phyloP scores from a whole-genome alignment of 2,329 filamentous ascomycete species.

The Polytolypa hystricis region DNA sequence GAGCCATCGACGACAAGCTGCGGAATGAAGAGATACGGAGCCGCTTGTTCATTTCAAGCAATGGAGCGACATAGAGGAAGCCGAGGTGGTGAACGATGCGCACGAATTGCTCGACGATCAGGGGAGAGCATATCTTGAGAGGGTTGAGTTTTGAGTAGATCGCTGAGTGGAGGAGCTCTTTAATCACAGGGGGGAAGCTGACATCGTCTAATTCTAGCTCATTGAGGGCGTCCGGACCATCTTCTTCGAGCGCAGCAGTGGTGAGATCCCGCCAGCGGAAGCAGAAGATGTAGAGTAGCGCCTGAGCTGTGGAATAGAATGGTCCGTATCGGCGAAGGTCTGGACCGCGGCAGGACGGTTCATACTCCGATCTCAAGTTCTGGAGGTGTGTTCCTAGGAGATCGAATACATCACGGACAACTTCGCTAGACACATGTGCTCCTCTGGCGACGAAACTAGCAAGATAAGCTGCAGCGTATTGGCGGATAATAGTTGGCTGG shows the following conservation, averaged over 20 bases:
- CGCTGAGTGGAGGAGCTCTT: constrained; percentile 61
- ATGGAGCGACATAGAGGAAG: constrained; percentile 79
- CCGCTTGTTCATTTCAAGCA: constrained; percentile 87
- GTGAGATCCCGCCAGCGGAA: constrained; percentile 92
- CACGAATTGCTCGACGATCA: constrained; percentile 85
- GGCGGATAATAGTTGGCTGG: constrained; percentile 60
- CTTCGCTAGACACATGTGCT: constrained; percentile 61
- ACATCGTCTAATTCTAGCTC: constrained; percentile 57
- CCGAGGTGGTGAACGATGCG: constrained; percentile 74
- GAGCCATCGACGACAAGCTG: constrained; percentile 24
- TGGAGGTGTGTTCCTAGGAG: constrained; percentile 70
- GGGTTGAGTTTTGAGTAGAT: constrained; percentile 88
- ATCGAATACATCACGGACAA: constrained; percentile 73
- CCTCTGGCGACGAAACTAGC: constrained; percentile 90
- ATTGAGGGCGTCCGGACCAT: constrained; percentile 43
- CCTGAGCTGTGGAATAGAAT: constrained; percentile 83
- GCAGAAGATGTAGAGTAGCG: constrained; percentile 88
- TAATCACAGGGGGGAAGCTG: constrained; percentile 63
- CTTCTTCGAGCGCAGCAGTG: constrained; percentile 44
- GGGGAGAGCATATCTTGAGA: constrained; percentile 83
- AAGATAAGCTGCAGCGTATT: constrained; percentile 82
- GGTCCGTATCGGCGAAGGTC: constrained; percentile 73
- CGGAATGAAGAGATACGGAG: constrained; percentile 63
- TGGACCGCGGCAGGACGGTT: constrained; percentile 66
- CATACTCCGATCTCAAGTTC: constrained; percentile 59